Percentiles rank a stretch among this genome's conserved stretches.
phyloP scores from a whole-genome alignment of 371 early-diverging fungal genomes.

The Circinella umbellata region DNA sequence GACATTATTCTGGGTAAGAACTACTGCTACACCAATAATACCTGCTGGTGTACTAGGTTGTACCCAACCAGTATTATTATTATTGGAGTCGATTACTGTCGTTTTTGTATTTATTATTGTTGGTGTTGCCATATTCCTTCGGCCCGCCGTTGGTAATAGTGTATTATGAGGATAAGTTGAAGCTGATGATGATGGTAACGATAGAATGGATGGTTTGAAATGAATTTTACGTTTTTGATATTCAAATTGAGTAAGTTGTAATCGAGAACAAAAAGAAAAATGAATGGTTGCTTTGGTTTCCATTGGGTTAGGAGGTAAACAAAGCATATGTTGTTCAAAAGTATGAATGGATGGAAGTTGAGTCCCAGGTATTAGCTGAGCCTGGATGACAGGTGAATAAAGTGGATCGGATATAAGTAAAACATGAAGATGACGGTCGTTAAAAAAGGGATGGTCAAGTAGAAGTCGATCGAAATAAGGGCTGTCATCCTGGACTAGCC shows the following conservation, averaged over 20 bases:
- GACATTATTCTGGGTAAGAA: slow-evolving; percentile 15
- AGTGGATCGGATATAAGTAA: slow-evolving; percentile 10
- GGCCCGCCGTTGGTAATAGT: background rate
- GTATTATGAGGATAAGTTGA: background rate
- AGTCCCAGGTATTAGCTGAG: slow-evolving; percentile 9
- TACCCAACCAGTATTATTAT: background rate
- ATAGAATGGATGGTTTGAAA: background rate
- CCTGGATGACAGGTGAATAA: slow-evolving; percentile 11
- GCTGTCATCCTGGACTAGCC: slow-evolving; percentile 10
- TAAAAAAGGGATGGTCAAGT: slow-evolving; percentile 12
- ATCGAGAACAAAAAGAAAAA: background rate
- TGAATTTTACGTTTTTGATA: slow-evolving; percentile 4
- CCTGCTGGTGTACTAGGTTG: background rate
- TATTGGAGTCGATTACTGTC: background rate
- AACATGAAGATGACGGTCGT: slow-evolving; percentile 14
- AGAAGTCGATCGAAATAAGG: slow-evolving; percentile 16
- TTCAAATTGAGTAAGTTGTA: slow-evolving; percentile 6
- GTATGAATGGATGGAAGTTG: background rate
- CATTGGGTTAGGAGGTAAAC: slow-evolving; percentile 2
- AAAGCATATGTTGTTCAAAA: background rate
- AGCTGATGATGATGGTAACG: too few species aligned
- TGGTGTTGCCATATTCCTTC: background rate
- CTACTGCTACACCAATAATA: slow-evolving; percentile 12
- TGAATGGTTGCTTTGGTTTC: background rate
- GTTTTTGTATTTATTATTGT: too few species aligned